Evolutionary conservation across 1,284 basidiomycete genomes (phyloP).

Genomic region (Irpex sp.): DNA sequence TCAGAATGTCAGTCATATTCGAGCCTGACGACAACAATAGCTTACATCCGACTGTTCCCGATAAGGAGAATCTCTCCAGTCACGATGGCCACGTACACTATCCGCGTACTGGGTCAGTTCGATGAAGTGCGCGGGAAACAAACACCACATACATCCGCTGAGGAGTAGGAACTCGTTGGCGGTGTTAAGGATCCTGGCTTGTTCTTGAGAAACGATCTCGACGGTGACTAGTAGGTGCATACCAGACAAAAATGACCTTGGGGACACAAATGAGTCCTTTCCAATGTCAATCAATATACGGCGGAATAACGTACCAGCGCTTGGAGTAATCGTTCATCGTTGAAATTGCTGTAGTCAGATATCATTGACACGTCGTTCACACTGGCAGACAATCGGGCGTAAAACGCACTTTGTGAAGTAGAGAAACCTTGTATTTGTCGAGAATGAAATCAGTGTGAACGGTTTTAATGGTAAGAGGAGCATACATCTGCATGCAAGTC

Average conservation of each 20-base stretch:
- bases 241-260: neutral
- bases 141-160: neutral
- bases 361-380: neutral
- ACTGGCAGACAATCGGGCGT: no score
- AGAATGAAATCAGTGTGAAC: no score
- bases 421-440: neutral
- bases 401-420: neutral
- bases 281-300: neutral
- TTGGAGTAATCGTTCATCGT: neutral
- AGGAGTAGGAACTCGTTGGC: neutral
- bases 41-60: neutral
- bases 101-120: neutral
- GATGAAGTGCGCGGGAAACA: neutral
- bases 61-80: neutral
- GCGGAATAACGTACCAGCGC: neutral
- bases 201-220: neutral
- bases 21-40: neutral
- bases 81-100: neutral
- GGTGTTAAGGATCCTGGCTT: neutral
- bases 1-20: neutral
- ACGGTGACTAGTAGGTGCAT: neutral
- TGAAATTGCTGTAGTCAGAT: neutral
- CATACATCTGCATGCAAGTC: neutral
- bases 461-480: neutral
- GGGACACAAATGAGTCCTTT: neutral